Conservation (phyloP, 2,329 filamentous ascomycete species). For the Bipolaris cookei region DNA sequence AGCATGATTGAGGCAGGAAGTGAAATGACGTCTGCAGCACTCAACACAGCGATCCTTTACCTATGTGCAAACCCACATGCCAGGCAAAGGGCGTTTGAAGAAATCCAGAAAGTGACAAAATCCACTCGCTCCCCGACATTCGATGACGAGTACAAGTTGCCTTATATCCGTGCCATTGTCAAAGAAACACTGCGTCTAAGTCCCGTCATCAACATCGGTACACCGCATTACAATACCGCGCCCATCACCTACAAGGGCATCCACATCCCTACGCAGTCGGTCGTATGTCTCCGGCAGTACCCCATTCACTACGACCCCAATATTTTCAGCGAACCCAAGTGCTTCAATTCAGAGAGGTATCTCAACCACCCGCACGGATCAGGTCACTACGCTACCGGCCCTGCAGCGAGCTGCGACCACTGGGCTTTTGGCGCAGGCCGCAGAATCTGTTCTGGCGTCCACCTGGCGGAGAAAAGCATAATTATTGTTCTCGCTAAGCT, state of each 20-base stretch:
- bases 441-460: conserved; percentile 52
- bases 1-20: conserved; percentile 51
- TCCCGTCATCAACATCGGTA: conserved; percentile 44
- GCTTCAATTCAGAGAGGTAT: conserved; percentile 56
- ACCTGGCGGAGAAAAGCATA: conserved; percentile 53
- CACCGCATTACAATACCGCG: conserved; percentile 45
- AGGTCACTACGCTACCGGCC: conserved; percentile 43
- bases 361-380: conserved; percentile 39
- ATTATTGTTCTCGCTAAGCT: conserved; percentile 54
- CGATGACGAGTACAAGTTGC: conserved; percentile 54
- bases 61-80: conserved; percentile 35
- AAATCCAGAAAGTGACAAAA: conserved; percentile 28
- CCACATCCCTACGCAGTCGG: conserved; percentile 52
- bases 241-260: conserved; percentile 51
- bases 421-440: conserved; percentile 53
- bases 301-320: conserved; percentile 48
- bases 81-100: conserved; percentile 30
- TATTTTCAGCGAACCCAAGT: conserved; percentile 45
- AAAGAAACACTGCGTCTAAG: conserved; percentile 55
- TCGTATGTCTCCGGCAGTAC: conserved; percentile 41
- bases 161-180: conserved; percentile 46
- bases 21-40: conserved; percentile 48
- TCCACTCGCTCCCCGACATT: conserved; percentile 38
- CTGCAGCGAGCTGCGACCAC: conserved; percentile 45
- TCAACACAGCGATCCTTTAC: conserved; percentile 44